A percentile compares a stretch with the other conserved stretches of the same genome.
These are phyloP conservation scores for Eucalyptus cloeziana DNA, from an alignment of 345 rosid genomes.

Conservation along the genomic window DNA sequence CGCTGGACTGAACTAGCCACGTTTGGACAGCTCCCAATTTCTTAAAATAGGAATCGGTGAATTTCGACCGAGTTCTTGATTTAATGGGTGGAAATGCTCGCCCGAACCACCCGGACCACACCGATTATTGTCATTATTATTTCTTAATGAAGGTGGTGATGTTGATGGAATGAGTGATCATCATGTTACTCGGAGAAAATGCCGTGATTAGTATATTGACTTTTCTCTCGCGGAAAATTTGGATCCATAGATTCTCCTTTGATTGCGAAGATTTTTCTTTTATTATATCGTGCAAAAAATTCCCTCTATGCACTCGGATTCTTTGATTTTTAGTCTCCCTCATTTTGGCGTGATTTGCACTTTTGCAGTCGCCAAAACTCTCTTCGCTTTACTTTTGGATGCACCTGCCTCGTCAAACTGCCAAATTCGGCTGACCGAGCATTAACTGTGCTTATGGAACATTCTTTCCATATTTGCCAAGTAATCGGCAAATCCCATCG, in stretches of 20 bases:
- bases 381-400: not conserved
- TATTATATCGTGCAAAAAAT: not conserved
- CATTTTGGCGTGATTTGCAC: not conserved
- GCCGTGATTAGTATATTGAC: not conserved
- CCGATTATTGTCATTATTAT: fast-evolving
- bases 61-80: fast-evolving
- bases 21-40: fast-evolving
- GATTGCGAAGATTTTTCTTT: not conserved
- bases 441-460: no score
- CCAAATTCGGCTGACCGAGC: not conserved
- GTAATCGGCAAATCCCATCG: no score
- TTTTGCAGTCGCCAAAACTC: not conserved
- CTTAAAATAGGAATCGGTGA: not conserved
- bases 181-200: not conserved
- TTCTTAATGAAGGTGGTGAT: fast-evolving
- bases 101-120: fast-evolving
- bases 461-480: no score
- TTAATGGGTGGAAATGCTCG: fast-evolving
- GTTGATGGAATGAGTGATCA: not conserved
- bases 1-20: fast-evolving
- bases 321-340: no score
- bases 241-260: not conserved
- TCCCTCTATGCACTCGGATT: not conserved
- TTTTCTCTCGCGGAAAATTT: not conserved
- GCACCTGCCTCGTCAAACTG: not conserved